phyloP scores from a whole-genome alignment of 164 flowering plant species.

The Tetrastigma voinierianum region DNA sequence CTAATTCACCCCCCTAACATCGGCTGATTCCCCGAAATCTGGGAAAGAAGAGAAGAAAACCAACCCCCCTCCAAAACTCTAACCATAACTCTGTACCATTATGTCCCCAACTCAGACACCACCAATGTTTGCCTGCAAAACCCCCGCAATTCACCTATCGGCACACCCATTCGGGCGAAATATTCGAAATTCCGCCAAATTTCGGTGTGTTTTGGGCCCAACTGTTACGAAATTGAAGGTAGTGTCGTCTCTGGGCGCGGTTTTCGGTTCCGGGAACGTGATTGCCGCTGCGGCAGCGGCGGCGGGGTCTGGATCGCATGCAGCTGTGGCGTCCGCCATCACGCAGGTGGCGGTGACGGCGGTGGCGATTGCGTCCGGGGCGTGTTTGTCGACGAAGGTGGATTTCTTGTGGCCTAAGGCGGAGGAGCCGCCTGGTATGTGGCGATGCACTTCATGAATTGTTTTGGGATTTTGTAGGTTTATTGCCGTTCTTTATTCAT shows the following conservation, averaged over 20 bases:
- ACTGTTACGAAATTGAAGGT: slow-evolving; percentile 29
- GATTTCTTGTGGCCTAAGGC: slow-evolving; percentile 86
- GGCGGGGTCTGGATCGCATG: slow-evolving; percentile 55
- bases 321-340: slow-evolving; percentile 79
- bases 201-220: slow-evolving; percentile 28
- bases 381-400: slow-evolving; percentile 90
- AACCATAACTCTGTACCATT: no score
- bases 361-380: slow-evolving; percentile 91
- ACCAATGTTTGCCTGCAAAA: slow-evolving; percentile 15
- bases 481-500: background rate
- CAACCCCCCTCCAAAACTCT: no score
- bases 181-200: slow-evolving; percentile 4
- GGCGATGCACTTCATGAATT: background rate
- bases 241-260: slow-evolving; percentile 39
- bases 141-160: slow-evolving; percentile 10
- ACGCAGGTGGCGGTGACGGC: slow-evolving; percentile 91
- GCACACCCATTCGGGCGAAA: background rate
- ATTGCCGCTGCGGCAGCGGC: slow-evolving; percentile 70
- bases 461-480: background rate
- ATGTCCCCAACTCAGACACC: slow-evolving; percentile 26
- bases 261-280: slow-evolving; percentile 45
- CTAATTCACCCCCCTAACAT: no score
- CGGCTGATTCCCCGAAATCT: no score
- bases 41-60: no score
- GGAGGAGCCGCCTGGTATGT: slow-evolving; percentile 71